These are phyloP conservation scores for Physaria fendleri DNA, from an alignment of 345 rosid species.

Conservation along the genomic window DNA sequence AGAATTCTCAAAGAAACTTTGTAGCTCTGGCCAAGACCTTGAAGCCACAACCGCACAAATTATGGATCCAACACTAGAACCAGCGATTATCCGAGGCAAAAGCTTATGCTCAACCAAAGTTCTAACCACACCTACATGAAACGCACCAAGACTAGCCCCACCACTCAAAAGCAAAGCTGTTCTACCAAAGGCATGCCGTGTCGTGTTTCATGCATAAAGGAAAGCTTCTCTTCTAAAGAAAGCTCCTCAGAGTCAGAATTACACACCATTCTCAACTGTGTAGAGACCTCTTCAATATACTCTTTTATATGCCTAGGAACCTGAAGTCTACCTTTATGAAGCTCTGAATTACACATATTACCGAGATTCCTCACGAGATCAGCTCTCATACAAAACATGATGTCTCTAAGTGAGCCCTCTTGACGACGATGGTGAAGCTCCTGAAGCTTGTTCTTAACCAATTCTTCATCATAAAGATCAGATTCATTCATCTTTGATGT, in stretches of 20 bases:
- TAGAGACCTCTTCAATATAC: constrained; percentile 86
- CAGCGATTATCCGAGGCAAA: constrained; percentile 85
- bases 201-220: constrained; percentile 96
- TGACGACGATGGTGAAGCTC: constrained; percentile 86
- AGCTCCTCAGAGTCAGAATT: constrained; percentile 85
- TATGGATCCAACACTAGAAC: constrained; percentile 97
- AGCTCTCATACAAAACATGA: constrained; percentile 94
- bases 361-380: constrained; percentile 92
- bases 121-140: constrained; percentile 85
- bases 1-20: constrained; percentile 82
- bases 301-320: constrained; percentile 89
- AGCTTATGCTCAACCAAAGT: constrained; percentile 90
- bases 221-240: constrained; percentile 85
- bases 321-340: constrained; percentile 96
- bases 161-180: constrained; percentile 99
- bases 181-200: constrained; percentile 95
- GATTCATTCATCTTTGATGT: constrained; percentile 70
- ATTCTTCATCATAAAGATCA: constrained; percentile 76
- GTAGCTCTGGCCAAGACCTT: constrained; percentile 96
- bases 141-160: constrained; percentile 96
- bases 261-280: constrained; percentile 89
- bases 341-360: constrained; percentile 94
- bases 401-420: constrained; percentile 82
- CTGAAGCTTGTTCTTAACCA: constrained; percentile 78
- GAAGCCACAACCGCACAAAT: constrained; percentile 83